Evolutionary conservation across 805 yeast species (phyloP).

Genomic region (Metschnikowia lochheadii): DNA sequence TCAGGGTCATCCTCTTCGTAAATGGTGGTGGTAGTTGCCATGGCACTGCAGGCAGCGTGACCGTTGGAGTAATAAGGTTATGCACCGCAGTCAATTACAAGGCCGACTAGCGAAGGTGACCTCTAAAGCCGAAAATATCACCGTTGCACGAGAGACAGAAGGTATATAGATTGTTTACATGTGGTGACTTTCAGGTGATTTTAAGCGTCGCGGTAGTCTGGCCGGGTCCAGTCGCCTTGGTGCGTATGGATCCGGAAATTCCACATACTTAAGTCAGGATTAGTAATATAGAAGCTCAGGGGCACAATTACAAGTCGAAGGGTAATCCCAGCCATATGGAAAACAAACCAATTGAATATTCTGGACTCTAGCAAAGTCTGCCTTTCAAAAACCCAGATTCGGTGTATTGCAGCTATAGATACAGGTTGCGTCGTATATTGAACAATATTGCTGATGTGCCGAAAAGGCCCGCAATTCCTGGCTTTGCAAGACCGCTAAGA

Average conservation of each 20-base stretch:
- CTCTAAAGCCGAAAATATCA: no score
- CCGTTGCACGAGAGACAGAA: neutral
- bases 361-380: no score
- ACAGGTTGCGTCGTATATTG: constrained; percentile 3
- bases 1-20: no score
- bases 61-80: no score
- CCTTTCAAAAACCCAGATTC: neutral
- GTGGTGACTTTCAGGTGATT: neutral
- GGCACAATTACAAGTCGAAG: neutral
- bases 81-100: no score
- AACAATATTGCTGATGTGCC: neutral
- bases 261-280: neutral
- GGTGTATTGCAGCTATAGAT: neutral
- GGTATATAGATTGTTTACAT: neutral
- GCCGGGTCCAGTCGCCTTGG: neutral
- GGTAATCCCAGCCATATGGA: no score
- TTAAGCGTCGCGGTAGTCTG: neutral
- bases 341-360: no score
- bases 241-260: neutral
- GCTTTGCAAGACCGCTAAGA: neutral
- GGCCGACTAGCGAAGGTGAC: no score
- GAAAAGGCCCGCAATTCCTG: no score
- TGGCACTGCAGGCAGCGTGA: no score
- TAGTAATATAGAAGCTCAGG: neutral
- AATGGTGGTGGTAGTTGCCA: no score